These are phyloP conservation scores for Kondoa subrosea DNA, from an alignment of 768 basidiomycete genomes.

Conservation along the genomic window DNA sequence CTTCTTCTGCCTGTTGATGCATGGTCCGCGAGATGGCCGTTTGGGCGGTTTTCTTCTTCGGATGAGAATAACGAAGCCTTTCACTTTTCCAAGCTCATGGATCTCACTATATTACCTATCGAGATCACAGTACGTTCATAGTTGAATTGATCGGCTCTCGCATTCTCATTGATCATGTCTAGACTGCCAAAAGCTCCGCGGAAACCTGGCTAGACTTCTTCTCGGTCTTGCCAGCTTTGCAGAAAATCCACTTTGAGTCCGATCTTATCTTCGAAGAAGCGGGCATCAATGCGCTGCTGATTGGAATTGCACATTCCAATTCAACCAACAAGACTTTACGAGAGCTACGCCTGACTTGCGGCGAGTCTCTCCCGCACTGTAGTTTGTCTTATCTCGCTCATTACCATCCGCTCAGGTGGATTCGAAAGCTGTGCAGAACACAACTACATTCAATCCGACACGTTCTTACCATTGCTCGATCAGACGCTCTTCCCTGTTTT, in stretches of 20 bases:
- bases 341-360: background rate
- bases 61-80: background rate
- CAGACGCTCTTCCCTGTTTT: background rate
- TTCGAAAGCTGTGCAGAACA: background rate
- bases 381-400: background rate
- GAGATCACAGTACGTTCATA: background rate
- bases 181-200: background rate
- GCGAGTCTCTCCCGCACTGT: background rate
- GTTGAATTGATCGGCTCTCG: no score
- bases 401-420: background rate
- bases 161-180: no score
- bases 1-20: background rate
- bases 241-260: background rate
- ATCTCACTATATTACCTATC: background rate
- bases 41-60: background rate
- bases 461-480: background rate
- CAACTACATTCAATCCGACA: background rate
- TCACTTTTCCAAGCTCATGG: background rate
- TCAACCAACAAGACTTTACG: background rate
- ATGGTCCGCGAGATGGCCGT: background rate
- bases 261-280: background rate
- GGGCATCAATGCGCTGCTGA: background rate
- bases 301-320: background rate
- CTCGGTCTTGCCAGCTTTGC: background rate
- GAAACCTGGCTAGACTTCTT: background rate